These are phyloP conservation scores for Kappamyces sp. DNA, from an alignment of 192 early-diverging fungal genomes.

Conservation along the genomic window DNA sequence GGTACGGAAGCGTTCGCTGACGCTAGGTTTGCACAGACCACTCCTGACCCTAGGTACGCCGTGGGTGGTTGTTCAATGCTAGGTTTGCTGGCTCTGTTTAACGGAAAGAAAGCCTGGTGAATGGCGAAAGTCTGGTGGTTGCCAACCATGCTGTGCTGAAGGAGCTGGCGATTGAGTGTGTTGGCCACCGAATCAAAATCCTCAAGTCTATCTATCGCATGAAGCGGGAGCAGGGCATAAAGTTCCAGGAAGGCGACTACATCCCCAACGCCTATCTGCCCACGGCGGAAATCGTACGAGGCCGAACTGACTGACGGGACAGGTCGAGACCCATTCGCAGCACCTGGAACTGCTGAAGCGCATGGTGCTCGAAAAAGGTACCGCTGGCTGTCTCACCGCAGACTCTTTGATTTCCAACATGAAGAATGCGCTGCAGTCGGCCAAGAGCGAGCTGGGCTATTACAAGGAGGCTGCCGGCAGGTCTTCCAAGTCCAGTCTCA, in stretches of 20 bases:
- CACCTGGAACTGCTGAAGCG: conserved; percentile 16
- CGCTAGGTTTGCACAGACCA: conserved; percentile 19
- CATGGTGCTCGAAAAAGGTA: too few species aligned
- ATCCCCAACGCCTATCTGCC: conserved; percentile 36
- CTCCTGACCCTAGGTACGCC: conserved; percentile 23
- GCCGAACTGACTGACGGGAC: conserved; percentile 14
- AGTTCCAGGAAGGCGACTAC: conserved; percentile 77
- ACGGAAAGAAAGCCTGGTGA: conserved; percentile 75
- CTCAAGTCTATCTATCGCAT: conserved; percentile 83
- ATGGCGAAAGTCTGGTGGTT: conserved; percentile 79
- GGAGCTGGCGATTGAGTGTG: conserved; percentile 75
- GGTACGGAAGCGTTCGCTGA: too few species aligned
- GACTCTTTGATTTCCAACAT: too few species aligned
- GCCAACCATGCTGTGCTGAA: conserved; percentile 88
- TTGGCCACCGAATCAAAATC: conserved; percentile 84
- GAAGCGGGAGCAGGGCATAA: conserved; percentile 71
- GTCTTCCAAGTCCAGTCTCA: too few species aligned
- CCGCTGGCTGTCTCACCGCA: too few species aligned
- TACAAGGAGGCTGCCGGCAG: too few species aligned
- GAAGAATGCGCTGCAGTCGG: too few species aligned
- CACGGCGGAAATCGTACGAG: background rate
- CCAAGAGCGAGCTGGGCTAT: too few species aligned
- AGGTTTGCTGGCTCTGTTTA: background rate
- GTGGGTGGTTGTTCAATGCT: background rate
- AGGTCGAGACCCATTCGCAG: conserved; percentile 17